These are phyloP conservation scores for Geranium incanum DNA, from an alignment of 441 rosid species.

Conservation along the genomic window DNA sequence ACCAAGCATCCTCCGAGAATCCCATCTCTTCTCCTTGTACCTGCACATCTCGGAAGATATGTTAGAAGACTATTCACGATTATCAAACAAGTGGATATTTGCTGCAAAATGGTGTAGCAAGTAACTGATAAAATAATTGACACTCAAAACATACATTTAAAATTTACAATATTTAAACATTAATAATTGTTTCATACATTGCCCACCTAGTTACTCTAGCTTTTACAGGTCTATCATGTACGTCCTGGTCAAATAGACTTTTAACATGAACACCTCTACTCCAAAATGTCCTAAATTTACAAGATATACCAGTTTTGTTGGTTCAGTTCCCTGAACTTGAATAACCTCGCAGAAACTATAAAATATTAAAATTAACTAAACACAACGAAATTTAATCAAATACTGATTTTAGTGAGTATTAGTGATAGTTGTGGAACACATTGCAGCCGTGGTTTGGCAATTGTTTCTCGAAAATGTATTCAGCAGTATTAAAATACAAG, in stretches of 20 bases:
- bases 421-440: too few species aligned
- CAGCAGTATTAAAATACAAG: too few species aligned
- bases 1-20: constrained; percentile 66
- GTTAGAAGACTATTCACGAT: not conserved
- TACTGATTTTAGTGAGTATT: not conserved
- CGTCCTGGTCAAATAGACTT: not conserved
- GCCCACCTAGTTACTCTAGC: not conserved
- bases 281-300: not conserved
- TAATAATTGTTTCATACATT: too few species aligned
- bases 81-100: not conserved
- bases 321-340: not conserved
- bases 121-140: not conserved
- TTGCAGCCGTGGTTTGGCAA: too few species aligned
- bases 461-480: too few species aligned
- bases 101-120: not conserved
- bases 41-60: constrained; percentile 62
- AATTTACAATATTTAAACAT: not conserved
- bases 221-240: not conserved
- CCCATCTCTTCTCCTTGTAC: constrained; percentile 96
- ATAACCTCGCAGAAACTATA: not conserved
- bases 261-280: not conserved
- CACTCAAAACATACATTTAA: not conserved
- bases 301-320: not conserved
- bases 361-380: not conserved
- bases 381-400: not conserved